Evolutionary conservation across 768 basidiomycete genomes (phyloP), one percentile per base, ranked within the genome.

Genomic region (Mycena kentingensis): DNA sequence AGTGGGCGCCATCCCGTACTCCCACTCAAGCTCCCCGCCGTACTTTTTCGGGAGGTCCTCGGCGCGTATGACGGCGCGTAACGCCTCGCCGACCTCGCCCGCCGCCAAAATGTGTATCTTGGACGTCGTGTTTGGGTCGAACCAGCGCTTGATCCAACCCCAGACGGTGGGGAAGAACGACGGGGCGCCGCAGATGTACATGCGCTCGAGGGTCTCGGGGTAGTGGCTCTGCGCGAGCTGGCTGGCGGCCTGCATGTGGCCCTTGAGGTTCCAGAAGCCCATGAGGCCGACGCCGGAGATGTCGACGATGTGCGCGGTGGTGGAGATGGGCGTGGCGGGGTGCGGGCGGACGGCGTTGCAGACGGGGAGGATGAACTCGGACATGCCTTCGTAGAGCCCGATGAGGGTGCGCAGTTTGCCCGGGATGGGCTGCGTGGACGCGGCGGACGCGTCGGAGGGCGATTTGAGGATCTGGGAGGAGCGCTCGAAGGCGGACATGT

Each of bases 121-220:
- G 41, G 67, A 70, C 19, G 78, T 78, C 26, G 81, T 82, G 34
- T 73, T 73, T 58, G 81, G 79, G 61, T 83, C 83, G 61, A 83
- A 82, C 77, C 77, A 81, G 25, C 67, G 70, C 70, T 82, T 81
- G 66, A 84, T 65, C 82, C 82, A 84, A 31, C 68, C 70, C 82
- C 82, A 85, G 11, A 84, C 65, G 12, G 78, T 80, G 6, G 78
- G 75, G 69, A 85, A 85, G 70, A 84, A 85, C 1, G 74, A 66
- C 0, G 83, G 83, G 1, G 82, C 77, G 50, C 83, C 83, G 49
- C 85, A 75, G 51, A 84, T 61, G 21, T 72, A 76, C 55, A 76
- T 73, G 42, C 71, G 69, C 54, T 72, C 63, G 46, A 83, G 67
- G 2, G 80, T 81, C 60, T 84, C 82, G 13, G 82, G 80, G 57